Evolutionary conservation across 2,329 filamentous ascomycete genomes (phyloP), one percentile per base, ranked within the genome.

Genomic region (Leptoxyphium fumago): DNA sequence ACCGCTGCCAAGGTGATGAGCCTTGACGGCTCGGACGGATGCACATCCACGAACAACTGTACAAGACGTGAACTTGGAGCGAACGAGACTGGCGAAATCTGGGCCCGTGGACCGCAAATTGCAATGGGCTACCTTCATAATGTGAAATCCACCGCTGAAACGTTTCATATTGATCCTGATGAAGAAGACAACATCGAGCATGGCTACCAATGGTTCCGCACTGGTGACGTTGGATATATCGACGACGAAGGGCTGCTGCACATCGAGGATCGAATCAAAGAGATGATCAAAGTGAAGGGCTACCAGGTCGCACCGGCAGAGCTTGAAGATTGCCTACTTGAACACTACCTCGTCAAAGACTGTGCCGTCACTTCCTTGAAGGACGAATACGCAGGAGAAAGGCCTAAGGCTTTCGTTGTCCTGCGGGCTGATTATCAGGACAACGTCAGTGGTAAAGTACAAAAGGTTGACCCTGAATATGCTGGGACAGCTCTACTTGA

Each of bases 261-360:
- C 17, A 74, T 76, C 44, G 65, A 67, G 1, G 74, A 78, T 50
- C 67, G 75, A 0, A 72, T 79, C 56, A 80, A 80, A 61, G 75
- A 79, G 56, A 70, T 78, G 64, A 75, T 78, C 59, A 79, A 79
- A 53, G 74, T 78, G 9, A 78, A 78, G 48, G 75, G 75, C 0
- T 70, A 76, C 17, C 69, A 66, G 2, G 72, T 77, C 7, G 73
- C 75, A 6, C 75, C 76, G 0, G 75, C 75, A 0, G 76, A 79
- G 52, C 62, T 80, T 0, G 75, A 80, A 51, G 73, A 77, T 48
- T 53, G 74, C 3, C 56, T 79, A n/a, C 65, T 78, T 0, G 73
- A 73, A 0, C 72, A 79, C 47, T 53, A 61, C 0, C 62, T 62
- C 7, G 69, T 79, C 0, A 70, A 71, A 29, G 75, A 78, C 51